A percentile compares a stretch with the other conserved stretches of the same genome.
Conservation (phyloP, 495 filamentous ascomycete species). For the Talaromyces ruber region DNA sequence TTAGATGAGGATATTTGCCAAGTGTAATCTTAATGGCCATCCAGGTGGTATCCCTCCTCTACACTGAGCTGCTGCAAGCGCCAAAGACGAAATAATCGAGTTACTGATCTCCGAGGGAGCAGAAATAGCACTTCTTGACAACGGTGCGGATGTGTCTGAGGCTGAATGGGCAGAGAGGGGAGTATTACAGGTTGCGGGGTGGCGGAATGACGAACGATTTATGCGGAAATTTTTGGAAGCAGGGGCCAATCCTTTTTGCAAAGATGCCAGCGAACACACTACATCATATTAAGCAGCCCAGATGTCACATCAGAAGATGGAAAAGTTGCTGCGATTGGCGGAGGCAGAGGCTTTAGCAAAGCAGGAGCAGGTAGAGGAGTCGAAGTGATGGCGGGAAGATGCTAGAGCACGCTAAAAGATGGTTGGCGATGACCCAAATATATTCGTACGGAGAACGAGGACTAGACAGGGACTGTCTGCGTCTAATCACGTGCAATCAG, state of each 20-base stretch:
- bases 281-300: neutral
- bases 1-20: neutral
- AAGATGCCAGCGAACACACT: neutral
- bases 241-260: neutral
- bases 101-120: neutral
- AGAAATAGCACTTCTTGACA: neutral
- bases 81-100: neutral
- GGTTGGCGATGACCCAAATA: neutral
- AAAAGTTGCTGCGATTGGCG: neutral
- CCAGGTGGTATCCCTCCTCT: neutral
- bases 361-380: neutral
- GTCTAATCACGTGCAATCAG: neutral
- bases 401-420: neutral
- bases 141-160: neutral
- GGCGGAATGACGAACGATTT: neutral
- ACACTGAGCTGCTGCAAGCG: neutral
- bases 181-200: neutral
- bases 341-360: neutral
- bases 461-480: neutral
- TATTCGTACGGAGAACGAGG: neutral
- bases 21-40: neutral
- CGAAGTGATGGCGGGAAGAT: neutral
- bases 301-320: neutral
- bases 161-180: neutral
- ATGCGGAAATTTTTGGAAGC: neutral